Evolutionary conservation across 2,329 filamentous ascomycete genomes (phyloP), one percentile per base, ranked within the genome.

Genomic region (Fusarium tanahbumbuense): DNA sequence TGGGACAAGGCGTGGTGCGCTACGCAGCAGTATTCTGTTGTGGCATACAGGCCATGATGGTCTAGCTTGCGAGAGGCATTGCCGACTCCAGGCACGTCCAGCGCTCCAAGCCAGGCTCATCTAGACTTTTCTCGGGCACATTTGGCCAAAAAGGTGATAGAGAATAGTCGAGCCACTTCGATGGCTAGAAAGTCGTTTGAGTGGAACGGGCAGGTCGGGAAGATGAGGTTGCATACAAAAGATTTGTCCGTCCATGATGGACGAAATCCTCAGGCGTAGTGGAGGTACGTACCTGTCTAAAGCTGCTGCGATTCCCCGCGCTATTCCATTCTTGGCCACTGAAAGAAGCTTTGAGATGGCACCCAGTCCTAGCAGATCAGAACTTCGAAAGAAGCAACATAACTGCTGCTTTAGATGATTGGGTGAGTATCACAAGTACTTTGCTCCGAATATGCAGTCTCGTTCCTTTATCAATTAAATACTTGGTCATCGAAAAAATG

Each of bases 91-190:
- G 70, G 75, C 78, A 76, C 79, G 76, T 71, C 78, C 76, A 71
- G 73, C 75, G 73, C 70, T 79, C 71, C 76, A 79, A 64, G 76
- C 80, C 78, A 76, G 75, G 74, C 72, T 81, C 80, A 81, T 81
- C 67, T 74, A 75, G 62, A 66, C 47, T 67, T 60, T 68, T 50
- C 42, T 59, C 42, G 58, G 48, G 73, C 56, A 63, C 73, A 75
- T 75, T 64, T 73, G 73, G 71, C 59, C 53, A 54, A 42, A 16
- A 30, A 0, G n/a, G 48, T 23, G 18, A 25, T 54, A 63, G 18
- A 9, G n/a, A 18, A 16, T 56, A 22, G 23, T 52, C 30, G 20
- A 54, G 53, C 47, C 61, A 42, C 41, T 56, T 52, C 40, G 67
- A 55, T 53, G 54, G 64, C 59, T 53, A 46, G 40, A 48, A 53